These are phyloP conservation scores for Torulaspora quercuum DNA, from an alignment of 805 yeast species.

Conservation along the genomic window DNA sequence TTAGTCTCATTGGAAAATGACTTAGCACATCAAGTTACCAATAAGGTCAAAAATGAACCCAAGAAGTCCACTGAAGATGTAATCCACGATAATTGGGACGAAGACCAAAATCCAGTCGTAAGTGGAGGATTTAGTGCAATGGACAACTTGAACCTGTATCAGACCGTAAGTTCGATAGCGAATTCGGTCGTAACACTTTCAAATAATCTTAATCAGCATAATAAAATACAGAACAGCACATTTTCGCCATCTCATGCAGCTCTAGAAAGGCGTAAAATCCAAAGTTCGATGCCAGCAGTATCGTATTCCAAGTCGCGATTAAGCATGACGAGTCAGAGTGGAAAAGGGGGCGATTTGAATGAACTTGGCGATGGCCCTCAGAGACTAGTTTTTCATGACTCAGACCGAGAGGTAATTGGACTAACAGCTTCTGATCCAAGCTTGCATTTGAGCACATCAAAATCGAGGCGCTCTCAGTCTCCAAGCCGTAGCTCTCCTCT, in stretches of 20 bases:
- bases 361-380: conserved; percentile 23
- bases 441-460: conserved; percentile 16
- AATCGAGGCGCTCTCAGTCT: conserved; percentile 8
- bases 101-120: not conserved
- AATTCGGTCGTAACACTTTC: conserved; percentile 37
- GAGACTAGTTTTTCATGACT: conserved; percentile 24
- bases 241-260: conserved; percentile 28
- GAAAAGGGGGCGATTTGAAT: not conserved
- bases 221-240: conserved; percentile 7
- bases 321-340: conserved; percentile 15
- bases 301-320: conserved; percentile 11
- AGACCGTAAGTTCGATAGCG: conserved; percentile 36
- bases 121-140: conserved; percentile 27
- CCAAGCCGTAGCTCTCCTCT: conserved; percentile 17
- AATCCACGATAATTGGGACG: not conserved
- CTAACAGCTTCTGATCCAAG: conserved; percentile 6
- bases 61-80: conserved; percentile 2
- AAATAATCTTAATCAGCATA: conserved; percentile 24
- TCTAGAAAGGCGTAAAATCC: conserved; percentile 25
- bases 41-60: conserved; percentile 6
- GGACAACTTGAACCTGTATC: conserved; percentile 37
- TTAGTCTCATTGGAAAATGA: conserved; percentile 47
- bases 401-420: conserved; percentile 3
- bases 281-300: conserved; percentile 24
- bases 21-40: conserved; percentile 30